Evolutionary conservation across 139 green algal genomes (phyloP).

Genomic region (Coccomyxa sp.): DNA sequence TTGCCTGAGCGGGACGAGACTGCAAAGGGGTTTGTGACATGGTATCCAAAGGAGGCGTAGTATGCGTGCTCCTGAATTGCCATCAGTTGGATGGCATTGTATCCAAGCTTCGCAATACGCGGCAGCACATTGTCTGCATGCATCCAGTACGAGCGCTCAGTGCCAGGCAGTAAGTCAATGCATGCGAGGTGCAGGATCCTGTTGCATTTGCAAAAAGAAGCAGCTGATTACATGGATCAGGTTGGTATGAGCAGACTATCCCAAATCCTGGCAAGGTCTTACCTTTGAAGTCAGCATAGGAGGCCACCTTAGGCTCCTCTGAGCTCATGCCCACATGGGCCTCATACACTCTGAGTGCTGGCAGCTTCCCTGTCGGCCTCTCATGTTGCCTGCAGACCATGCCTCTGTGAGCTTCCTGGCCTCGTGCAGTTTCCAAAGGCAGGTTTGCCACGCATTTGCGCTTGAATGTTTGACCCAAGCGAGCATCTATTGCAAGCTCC

Average conservation of each 20-base stretch:
- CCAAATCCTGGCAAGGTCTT: not conserved
- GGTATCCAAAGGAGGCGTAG: slow-evolving; percentile 92
- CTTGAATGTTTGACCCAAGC: too few relatives aligned
- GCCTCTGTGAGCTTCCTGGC: too few relatives aligned
- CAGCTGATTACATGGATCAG: too few relatives aligned
- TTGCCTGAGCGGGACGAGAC: slow-evolving; percentile 69
- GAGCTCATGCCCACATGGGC: slow-evolving; percentile 94
- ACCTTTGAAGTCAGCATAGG: slow-evolving; percentile 85
- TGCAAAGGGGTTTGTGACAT: slow-evolving; percentile 93
- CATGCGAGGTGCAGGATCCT: too few relatives aligned
- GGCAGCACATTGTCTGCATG: slow-evolving; percentile 72
- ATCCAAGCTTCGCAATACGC: slow-evolving; percentile 70
- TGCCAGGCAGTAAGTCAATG: too few relatives aligned
- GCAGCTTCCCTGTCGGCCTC: slow-evolving; percentile 42
- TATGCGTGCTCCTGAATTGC: slow-evolving; percentile 93
- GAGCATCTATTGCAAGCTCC: too few relatives aligned
- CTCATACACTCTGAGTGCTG: slow-evolving; percentile 89
- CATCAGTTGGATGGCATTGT: slow-evolving; percentile 93
- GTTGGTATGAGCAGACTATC: too few relatives aligned
- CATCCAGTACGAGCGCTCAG: too few relatives aligned
- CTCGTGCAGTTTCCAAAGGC: too few relatives aligned
- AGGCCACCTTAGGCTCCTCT: slow-evolving; percentile 64
- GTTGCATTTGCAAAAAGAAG: too few relatives aligned
- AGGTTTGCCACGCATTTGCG: too few relatives aligned
- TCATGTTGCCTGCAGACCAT: slow-evolving; percentile 54